Base-by-base conservation (phyloP, 1,139 yeast species). In the Insectozyma bohioensis region DNA sequence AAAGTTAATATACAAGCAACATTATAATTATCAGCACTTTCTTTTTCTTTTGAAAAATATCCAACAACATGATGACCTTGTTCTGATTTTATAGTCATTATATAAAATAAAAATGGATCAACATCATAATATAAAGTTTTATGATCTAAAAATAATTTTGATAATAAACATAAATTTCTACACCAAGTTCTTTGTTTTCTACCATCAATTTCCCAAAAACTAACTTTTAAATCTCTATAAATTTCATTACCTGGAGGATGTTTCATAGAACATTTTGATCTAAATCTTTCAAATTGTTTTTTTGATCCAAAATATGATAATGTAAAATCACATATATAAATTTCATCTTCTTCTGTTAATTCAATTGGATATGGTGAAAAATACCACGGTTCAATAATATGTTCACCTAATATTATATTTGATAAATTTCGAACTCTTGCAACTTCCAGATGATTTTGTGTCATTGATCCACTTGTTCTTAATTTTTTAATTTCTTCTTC, bases 171-270 rank as follows among this genome's bases (percentile, higher is more conserved):
- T 41, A 94, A 67, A 55, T 92, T 94, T 45, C 98, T 77, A 59
- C 98, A 92, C 97, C 97, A 92, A 0, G 95, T 84, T 39, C 97
- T 68, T 59, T 92, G 98, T 47, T 85, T 84, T 39, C 97, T 71
- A 5, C 98, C 99, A 56, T 92, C 99, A 40, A 92, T 88, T 57
- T 92, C 99, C 72, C 92, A 92, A 54, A 92, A 90, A 24, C 68
- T 76, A 45, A 63, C 81, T 44, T 75, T 72, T 11, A 77, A 86
- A 55, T 94, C 98, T 35, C 98, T 68, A 56, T 92, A 92, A 12
- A 92, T 90, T 54, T 92, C 98, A 60, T 92, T 92, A 0, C 99
- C 99, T 0, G 99, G 98, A 0, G 99, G 99, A 51, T 92, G 97
- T 48, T 82, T 79, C 62, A 83, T 67, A 4, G 95, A 82, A 51